Evolutionary conservation across 176 grass and related monocot genomes (phyloP).

Genomic region (Hyparrhenia diplandra): DNA sequence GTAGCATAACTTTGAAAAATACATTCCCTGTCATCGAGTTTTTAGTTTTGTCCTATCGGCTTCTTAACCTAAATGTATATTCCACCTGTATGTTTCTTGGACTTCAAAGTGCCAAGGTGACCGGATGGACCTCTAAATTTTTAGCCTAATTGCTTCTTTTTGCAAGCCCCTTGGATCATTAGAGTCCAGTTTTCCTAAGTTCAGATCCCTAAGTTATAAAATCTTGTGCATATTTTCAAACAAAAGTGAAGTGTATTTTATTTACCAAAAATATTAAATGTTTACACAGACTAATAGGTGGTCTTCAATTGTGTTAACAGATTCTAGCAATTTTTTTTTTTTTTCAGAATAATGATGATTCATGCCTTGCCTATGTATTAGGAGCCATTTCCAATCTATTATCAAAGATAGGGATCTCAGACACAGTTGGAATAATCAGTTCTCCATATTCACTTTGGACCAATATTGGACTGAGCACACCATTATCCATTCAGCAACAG

Average conservation of each 20-base stretch:
- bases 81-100: background rate
- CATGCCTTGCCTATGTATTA: conserved; percentile 91
- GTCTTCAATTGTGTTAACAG: conserved; percentile 13
- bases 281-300: background rate
- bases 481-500: conserved; percentile 75
- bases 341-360: conserved; percentile 92
- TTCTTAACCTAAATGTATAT: background rate
- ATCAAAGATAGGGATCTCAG: conserved; percentile 78
- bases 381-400: conserved; percentile 84
- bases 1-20: conserved; percentile 11
- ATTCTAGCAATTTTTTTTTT: conserved; percentile 15
- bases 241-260: background rate
- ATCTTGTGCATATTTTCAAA: background rate
- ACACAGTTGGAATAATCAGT: conserved; percentile 61
- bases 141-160: background rate
- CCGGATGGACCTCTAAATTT: background rate
- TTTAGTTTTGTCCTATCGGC: background rate
- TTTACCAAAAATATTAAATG: background rate
- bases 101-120: background rate
- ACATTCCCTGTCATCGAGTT: background rate
- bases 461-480: conserved; percentile 73
- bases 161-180: background rate
- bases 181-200: background rate
- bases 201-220: background rate
- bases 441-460: conserved; percentile 77